Evolutionary conservation across 2,329 filamentous ascomycete genomes (phyloP).

Genomic region (Ophiostoma triangulosporum): DNA sequence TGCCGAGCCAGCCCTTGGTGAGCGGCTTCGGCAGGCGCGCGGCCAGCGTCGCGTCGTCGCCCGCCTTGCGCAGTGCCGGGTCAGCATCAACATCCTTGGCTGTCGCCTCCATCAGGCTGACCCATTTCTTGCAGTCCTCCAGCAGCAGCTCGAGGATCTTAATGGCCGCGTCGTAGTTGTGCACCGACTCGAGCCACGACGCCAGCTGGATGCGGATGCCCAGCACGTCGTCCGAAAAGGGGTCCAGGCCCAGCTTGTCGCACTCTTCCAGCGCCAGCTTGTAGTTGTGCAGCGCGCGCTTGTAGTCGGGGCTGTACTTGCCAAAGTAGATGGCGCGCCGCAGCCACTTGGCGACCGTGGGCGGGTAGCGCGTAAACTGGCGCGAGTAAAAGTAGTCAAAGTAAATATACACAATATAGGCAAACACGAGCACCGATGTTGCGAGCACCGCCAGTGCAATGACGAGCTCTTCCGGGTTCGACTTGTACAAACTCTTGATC

Average conservation of each 20-base stretch:
- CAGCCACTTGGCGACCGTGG: constrained; percentile 61
- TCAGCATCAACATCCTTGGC: constrained; percentile 18
- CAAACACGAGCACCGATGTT: constrained; percentile 20
- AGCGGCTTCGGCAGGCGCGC: constrained; percentile 6
- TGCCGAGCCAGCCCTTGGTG: not conserved
- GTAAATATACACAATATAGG: constrained; percentile 32
- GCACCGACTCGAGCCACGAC: constrained; percentile 64
- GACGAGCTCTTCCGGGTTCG: constrained; percentile 31
- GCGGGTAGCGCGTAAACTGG: constrained; percentile 47
- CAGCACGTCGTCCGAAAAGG: constrained; percentile 80
- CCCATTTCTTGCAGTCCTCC: constrained; percentile 51
- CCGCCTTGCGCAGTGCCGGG: constrained; percentile 18
- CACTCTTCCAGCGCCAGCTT: constrained; percentile 64
- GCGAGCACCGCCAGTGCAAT: constrained; percentile 28
- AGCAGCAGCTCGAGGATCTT: constrained; percentile 68
- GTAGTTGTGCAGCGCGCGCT: constrained; percentile 72
- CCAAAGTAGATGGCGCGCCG: constrained; percentile 79
- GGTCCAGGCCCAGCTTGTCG: constrained; percentile 63
- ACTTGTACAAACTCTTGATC: constrained; percentile 25
- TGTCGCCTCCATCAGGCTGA: constrained; percentile 37
- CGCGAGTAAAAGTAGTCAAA: constrained; percentile 41
- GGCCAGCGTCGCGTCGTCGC: not conserved
- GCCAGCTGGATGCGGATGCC: constrained; percentile 78
- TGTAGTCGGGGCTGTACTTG: constrained; percentile 60
- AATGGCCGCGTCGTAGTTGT: constrained; percentile 55